A percentile compares a stretch with the other conserved stretches of the same genome.
Conservation (phyloP, 2,329 filamentous ascomycete genomes). For the Stagonosporopsis rhizophila region DNA sequence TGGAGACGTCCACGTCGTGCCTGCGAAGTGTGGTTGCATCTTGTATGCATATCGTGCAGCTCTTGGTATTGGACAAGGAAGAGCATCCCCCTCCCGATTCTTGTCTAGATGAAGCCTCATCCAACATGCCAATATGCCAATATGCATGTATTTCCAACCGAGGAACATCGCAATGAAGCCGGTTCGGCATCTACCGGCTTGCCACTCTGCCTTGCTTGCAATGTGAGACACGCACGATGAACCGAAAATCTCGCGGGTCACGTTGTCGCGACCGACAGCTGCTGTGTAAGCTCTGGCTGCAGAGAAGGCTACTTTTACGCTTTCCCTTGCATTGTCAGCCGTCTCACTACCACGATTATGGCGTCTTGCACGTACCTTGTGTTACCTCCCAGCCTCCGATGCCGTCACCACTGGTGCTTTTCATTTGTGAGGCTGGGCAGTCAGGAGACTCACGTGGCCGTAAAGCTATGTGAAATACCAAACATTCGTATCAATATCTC, state of each 20-base stretch:
- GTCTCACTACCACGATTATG: slow-evolving; percentile 12
- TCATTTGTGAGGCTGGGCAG: neutral
- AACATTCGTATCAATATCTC: no score
- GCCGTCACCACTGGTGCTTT: slow-evolving; percentile 2
- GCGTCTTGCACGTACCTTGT: slow-evolving; percentile 11
- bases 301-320: slow-evolving; percentile 14
- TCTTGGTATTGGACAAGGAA: slow-evolving; percentile 20
- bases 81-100: slow-evolving; percentile 9
- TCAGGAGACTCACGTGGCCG: neutral
- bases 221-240: slow-evolving; percentile 9
- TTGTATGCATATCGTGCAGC: slow-evolving; percentile 4
- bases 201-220: slow-evolving; percentile 12
- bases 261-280: slow-evolving; percentile 9
- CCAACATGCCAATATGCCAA: slow-evolving; percentile 11
- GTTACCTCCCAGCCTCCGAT: slow-evolving; percentile 2
- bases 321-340: slow-evolving; percentile 1
- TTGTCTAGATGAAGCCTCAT: slow-evolving; percentile 3
- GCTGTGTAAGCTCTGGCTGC: slow-evolving; percentile 14
- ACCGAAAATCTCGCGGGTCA: slow-evolving; percentile 14
- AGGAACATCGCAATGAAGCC: slow-evolving; percentile 6
- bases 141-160: slow-evolving; percentile 6
- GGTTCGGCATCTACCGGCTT: slow-evolving; percentile 4
- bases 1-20: slow-evolving; percentile 24
- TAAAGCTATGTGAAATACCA: no score
- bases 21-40: slow-evolving; percentile 19